Evolutionary conservation across 140 eudicot species (phyloP).

Genomic region (Stevia rebaudiana): DNA sequence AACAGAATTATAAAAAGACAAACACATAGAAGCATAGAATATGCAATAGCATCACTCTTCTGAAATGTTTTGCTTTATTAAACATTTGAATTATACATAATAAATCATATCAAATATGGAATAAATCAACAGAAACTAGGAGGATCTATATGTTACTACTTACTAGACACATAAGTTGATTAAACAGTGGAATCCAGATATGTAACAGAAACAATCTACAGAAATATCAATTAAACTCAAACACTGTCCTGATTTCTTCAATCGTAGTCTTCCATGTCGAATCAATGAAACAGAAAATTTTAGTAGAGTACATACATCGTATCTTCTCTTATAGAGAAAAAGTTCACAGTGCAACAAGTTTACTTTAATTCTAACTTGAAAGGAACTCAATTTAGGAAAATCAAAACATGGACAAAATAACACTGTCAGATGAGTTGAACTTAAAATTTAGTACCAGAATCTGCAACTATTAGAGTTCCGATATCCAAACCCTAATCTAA

Average conservation of each 20-base stretch:
- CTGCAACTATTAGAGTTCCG: background rate
- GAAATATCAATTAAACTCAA: background rate
- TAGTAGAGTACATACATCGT: no score
- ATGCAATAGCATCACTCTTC: background rate
- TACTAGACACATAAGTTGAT: background rate
- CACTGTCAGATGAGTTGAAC: background rate
- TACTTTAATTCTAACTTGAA: background rate
- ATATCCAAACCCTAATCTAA: slow-evolving; percentile 22
- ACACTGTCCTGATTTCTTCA: background rate
- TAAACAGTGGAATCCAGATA: no score
- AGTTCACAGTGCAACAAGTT: background rate
- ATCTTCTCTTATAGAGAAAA: background rate
- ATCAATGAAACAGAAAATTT: no score
- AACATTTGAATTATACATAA: background rate
- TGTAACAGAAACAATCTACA: background rate
- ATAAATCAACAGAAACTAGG: background rate
- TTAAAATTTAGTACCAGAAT: background rate
- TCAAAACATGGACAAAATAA: slow-evolving; percentile 1
- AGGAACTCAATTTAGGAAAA: background rate
- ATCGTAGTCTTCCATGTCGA: background rate
- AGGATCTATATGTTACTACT: slow-evolving; percentile 7
- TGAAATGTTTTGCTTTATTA: background rate
- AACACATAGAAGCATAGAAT: background rate
- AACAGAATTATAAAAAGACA: no score
- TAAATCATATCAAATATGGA: background rate